Evolutionary conservation across 192 early-diverging fungal species (phyloP).

Genomic region (Mortierella alpina): DNA sequence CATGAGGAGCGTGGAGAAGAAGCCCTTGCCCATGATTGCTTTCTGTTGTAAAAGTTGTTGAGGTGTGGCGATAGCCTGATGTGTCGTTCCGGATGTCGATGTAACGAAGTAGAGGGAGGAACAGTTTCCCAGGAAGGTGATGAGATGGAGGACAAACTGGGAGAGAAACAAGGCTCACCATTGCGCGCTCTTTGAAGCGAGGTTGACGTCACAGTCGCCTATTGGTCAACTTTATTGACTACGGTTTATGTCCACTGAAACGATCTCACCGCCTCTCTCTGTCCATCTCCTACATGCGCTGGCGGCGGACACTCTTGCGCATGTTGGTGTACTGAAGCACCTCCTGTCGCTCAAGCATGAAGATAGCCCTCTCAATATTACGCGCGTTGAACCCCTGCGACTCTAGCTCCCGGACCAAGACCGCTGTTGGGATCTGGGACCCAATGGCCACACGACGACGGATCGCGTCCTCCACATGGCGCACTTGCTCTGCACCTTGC

Average conservation of each 20-base stretch:
- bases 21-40: constrained; percentile 25
- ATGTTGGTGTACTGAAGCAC: constrained; percentile 84
- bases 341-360: constrained; percentile 84
- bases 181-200: too few species aligned
- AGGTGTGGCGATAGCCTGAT: too few species aligned
- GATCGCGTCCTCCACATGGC: constrained; percentile 85
- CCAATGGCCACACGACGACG: constrained; percentile 90
- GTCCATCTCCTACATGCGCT: constrained; percentile 28
- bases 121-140: too few species aligned
- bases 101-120: too few species aligned
- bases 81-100: too few species aligned
- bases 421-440: constrained; percentile 69
- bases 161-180: too few species aligned
- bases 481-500: constrained; percentile 81
- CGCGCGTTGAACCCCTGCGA: constrained; percentile 59
- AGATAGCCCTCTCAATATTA: constrained; percentile 72
- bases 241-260: too few species aligned
- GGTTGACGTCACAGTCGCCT: too few species aligned
- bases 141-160: too few species aligned
- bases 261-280: not conserved
- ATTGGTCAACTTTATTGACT: too few species aligned
- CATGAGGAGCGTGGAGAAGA: constrained; percentile 30
- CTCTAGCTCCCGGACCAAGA: constrained; percentile 62
- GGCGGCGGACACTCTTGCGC: constrained; percentile 63
- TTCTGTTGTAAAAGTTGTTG: not conserved